phyloP scores from a whole-genome alignment of 2,329 filamentous ascomycete genomes.

The Fusarium sp. region DNA sequence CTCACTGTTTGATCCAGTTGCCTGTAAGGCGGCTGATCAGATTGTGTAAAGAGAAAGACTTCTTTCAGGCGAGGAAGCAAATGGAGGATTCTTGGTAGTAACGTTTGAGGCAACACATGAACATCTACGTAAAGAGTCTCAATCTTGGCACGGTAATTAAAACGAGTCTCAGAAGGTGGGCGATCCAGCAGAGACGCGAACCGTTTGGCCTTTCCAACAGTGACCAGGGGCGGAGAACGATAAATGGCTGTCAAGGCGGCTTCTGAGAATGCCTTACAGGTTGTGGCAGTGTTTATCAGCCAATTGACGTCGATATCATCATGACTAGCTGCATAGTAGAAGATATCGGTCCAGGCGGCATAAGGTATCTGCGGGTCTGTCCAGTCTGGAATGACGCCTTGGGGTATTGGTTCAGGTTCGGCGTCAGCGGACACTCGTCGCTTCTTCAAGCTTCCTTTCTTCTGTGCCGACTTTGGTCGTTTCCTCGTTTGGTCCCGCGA shows the following conservation, averaged over 20 bases:
- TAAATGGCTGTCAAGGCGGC: constrained; percentile 79
- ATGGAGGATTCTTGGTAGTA: constrained; percentile 63
- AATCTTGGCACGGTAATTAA: constrained; percentile 76
- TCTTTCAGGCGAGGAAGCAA: constrained; percentile 72
- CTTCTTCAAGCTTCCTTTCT: constrained; percentile 29
- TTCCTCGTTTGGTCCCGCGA: constrained; percentile 18
- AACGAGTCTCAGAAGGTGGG: constrained; percentile 56
- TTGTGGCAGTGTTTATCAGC: constrained; percentile 69
- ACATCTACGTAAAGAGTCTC: constrained; percentile 75
- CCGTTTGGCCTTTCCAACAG: constrained; percentile 53
- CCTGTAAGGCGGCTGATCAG: constrained; percentile 73
- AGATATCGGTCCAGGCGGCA: constrained; percentile 73
- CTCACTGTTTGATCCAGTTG: constrained; percentile 62
- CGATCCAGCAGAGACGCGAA: constrained; percentile 63
- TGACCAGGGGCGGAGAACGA: constrained; percentile 69
- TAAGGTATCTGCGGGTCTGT: constrained; percentile 66
- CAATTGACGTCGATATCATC: constrained; percentile 63
- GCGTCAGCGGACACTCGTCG: constrained; percentile 18
- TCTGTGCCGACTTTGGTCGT: constrained; percentile 17
- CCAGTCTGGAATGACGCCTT: constrained; percentile 60
- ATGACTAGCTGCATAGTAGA: constrained; percentile 68
- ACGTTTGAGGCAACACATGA: constrained; percentile 61
- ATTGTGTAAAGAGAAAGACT: constrained; percentile 75
- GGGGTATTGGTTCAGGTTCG: constrained; percentile 5
- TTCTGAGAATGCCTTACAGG: constrained; percentile 73